A percentile compares a stretch with the other conserved stretches of the same genome.
Conservation (phyloP, 257 asterid species). For the Przewalskia tangutica region DNA sequence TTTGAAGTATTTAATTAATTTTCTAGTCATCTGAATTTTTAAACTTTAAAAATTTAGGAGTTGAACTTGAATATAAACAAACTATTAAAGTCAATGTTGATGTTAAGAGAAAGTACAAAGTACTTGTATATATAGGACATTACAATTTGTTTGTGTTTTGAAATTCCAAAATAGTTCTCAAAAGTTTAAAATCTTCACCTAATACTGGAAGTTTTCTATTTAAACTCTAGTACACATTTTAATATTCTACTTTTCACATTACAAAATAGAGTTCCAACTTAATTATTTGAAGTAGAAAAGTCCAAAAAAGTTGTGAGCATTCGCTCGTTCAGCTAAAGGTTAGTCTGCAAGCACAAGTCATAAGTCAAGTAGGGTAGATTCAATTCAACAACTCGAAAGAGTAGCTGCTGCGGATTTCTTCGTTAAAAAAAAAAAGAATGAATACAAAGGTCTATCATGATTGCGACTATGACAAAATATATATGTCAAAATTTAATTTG, state of each 20-base stretch:
- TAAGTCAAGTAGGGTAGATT: too few relatives aligned
- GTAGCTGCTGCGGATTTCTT: too few relatives aligned
- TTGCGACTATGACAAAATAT: too few relatives aligned
- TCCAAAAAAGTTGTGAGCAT: too few relatives aligned
- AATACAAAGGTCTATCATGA: too few relatives aligned
- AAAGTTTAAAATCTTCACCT: conserved; percentile 12
- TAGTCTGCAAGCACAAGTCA: too few relatives aligned
- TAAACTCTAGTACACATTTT: conserved; percentile 1
- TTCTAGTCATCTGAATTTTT: background rate
- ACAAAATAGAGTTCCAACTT: background rate
- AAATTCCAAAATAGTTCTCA: background rate
- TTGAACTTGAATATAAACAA: conserved; percentile 3
- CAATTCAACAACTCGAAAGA: too few relatives aligned
- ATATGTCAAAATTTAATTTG: too few relatives aligned
- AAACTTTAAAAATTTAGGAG: background rate
- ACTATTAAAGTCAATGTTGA: conserved; percentile 8
- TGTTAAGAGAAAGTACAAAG: conserved; percentile 6
- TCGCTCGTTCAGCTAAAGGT: too few relatives aligned
- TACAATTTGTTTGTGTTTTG: background rate
- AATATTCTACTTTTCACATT: background rate
- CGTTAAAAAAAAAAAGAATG: too few relatives aligned
- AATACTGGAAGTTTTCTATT: conserved; percentile 11
- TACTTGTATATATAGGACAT: too few relatives aligned
- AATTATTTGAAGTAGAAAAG: too few relatives aligned
- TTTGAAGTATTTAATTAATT: conserved; percentile 1